These are phyloP conservation scores for Alternaria novae-zelandiae DNA, from an alignment of 2,329 filamentous ascomycete genomes.

Conservation along the genomic window DNA sequence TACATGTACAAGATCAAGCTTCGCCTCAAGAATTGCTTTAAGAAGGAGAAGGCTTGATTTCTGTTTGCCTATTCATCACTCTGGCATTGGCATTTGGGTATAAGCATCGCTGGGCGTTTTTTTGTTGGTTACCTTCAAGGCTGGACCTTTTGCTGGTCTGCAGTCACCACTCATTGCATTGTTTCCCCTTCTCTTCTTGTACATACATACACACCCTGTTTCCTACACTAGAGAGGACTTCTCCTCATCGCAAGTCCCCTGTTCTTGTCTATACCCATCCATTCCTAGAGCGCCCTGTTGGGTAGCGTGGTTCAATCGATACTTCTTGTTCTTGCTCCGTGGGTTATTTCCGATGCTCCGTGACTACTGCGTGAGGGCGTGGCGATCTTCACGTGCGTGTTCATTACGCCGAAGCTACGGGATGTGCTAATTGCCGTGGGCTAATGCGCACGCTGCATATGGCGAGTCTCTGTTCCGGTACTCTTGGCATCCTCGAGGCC, in stretches of 20 bases:
- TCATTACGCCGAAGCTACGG: neutral
- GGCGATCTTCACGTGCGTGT: neutral
- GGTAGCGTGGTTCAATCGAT: neutral
- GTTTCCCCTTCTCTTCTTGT: neutral
- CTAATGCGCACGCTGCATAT: neutral
- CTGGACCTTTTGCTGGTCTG: neutral
- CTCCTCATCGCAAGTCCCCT: neutral
- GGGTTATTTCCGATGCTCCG: neutral
- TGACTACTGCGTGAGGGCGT: neutral
- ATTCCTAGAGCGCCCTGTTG: neutral
- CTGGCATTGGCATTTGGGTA: neutral
- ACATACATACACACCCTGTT: neutral
- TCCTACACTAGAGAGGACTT: neutral
- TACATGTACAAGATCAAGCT: conserved; percentile 24
- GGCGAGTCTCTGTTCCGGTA: neutral
- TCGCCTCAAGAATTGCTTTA: conserved; percentile 15
- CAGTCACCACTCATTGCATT: neutral
- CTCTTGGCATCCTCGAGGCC: neutral
- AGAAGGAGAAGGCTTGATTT: conserved; percentile 14
- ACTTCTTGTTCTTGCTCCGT: neutral
- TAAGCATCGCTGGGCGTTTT: neutral
- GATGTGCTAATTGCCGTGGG: neutral
- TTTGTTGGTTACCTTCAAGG: neutral
- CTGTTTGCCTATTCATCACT: neutral
- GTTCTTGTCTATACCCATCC: conserved; percentile 5